These are phyloP conservation scores for Xylariaceae sp. DNA, from an alignment of 2,329 filamentous ascomycete genomes.

Conservation along the genomic window DNA sequence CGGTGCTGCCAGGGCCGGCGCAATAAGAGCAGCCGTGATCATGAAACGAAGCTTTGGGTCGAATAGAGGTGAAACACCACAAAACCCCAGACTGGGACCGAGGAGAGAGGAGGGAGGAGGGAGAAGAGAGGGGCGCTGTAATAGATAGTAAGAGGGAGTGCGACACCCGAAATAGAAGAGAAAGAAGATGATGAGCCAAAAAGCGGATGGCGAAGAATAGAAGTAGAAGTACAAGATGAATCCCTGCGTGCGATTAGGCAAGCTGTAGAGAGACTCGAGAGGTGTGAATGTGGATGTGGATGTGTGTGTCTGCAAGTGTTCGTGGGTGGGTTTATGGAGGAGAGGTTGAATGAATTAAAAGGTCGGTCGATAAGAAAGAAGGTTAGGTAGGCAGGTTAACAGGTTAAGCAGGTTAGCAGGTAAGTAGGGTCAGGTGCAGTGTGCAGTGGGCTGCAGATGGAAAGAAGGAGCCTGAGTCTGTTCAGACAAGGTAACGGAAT, in stretches of 20 bases:
- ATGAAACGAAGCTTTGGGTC: conserved; percentile 23
- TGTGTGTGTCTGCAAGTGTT: neutral
- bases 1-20: conserved; percentile 3
- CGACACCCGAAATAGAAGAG: conserved; percentile 1
- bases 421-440: conserved; percentile 29
- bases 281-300: conserved; percentile 7
- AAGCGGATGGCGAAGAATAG: conserved; percentile 9
- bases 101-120: neutral
- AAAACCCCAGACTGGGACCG: conserved; percentile 3
- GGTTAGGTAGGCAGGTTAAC: neutral
- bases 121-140: neutral
- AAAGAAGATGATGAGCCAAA: conserved; percentile 4
- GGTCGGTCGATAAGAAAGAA: conserved; percentile 6
- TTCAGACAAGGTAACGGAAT: neutral
- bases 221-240: conserved; percentile 14
- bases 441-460: conserved; percentile 5
- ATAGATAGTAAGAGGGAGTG: neutral
- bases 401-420: neutral
- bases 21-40: conserved; percentile 6
- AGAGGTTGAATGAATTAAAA: conserved; percentile 10
- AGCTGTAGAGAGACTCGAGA: conserved; percentile 11
- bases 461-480: conserved; percentile 15
- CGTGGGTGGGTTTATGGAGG: neutral
- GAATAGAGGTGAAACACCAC: conserved; percentile 23
- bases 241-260: conserved; percentile 1